phyloP scores from a whole-genome alignment of 768 basidiomycete species.

The Rhodotorula diobovata region DNA sequence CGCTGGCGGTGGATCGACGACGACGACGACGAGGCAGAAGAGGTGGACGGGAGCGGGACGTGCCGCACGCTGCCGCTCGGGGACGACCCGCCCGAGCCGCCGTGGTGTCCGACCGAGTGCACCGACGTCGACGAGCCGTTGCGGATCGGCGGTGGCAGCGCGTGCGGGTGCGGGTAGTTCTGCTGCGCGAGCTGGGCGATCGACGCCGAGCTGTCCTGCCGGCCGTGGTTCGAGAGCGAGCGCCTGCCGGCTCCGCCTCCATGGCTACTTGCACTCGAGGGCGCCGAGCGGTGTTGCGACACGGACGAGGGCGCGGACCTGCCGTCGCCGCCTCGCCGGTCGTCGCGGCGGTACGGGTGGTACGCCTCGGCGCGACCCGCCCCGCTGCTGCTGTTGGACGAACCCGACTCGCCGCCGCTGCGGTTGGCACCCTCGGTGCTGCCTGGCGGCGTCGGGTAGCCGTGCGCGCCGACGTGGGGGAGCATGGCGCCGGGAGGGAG shows the following conservation, averaged over 20 bases:
- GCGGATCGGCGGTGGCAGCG: not conserved
- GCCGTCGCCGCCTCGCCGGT: not conserved
- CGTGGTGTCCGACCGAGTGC: not conserved
- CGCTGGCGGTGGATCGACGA: constrained; percentile 14
- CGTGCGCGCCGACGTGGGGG: constrained; percentile 21
- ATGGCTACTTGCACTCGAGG: constrained; percentile 16
- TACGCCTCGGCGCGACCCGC: constrained; percentile 16
- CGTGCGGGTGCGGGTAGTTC: not conserved
- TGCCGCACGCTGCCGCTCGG: constrained; percentile 1
- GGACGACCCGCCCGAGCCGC: not conserved
- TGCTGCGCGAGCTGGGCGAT: not conserved
- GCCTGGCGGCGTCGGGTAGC: constrained; percentile 34
- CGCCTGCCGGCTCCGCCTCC: not conserved
- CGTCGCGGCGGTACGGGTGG: constrained; percentile 29
- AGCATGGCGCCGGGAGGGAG: constrained; percentile 35
- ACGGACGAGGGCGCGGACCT: not conserved
- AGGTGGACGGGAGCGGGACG: not conserved
- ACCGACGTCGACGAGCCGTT: not conserved
- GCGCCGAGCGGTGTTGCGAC: not conserved
- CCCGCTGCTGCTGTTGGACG: constrained; percentile 8
- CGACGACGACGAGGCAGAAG: not conserved
- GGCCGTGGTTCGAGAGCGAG: not conserved
- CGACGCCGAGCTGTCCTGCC: not conserved
- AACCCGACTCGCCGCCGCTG: constrained; percentile 22
- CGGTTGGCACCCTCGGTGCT: constrained; percentile 16